A percentile compares a stretch with the other conserved stretches of the same genome.
Conservation (phyloP, 192 early-diverging fungal species). For the Rhizophagus prolifer region DNA sequence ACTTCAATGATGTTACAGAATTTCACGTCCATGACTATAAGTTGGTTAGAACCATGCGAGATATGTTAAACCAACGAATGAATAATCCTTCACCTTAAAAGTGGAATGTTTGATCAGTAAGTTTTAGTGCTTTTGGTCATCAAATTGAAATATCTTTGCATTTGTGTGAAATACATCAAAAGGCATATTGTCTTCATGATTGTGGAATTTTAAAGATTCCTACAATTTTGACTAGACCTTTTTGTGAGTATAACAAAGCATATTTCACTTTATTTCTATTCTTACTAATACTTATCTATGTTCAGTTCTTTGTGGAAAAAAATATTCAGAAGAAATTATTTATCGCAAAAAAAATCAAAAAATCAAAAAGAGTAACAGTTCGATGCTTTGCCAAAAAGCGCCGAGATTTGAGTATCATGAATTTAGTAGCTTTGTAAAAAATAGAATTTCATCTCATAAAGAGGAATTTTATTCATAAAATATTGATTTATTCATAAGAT, state of each 20-base stretch:
- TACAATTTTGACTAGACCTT: not conserved
- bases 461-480: too few relatives aligned
- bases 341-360: too few relatives aligned
- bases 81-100: too few relatives aligned
- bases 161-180: slow-evolving; percentile 24
- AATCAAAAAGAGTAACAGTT: not conserved
- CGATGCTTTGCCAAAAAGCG: too few relatives aligned
- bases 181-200: slow-evolving; percentile 15
- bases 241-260: slow-evolving; percentile 19
- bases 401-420: too few relatives aligned
- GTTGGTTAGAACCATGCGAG: slow-evolving; percentile 19
- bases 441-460: too few relatives aligned
- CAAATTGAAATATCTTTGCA: slow-evolving; percentile 21
- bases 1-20: slow-evolving; percentile 23
- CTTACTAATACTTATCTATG: too few relatives aligned
- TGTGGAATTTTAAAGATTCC: slow-evolving; percentile 16
- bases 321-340: too few relatives aligned
- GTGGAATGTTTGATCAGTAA: not conserved
- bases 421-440: too few relatives aligned
- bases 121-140: slow-evolving; percentile 18
- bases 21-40: slow-evolving; percentile 23
- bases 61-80: slow-evolving; percentile 21
- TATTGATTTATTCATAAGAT: too few relatives aligned
- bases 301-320: too few relatives aligned
- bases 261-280: too few relatives aligned